Evolutionary conservation across 495 filamentous ascomycete species (phyloP).

Genomic region (Aspergillus bridgeri): DNA sequence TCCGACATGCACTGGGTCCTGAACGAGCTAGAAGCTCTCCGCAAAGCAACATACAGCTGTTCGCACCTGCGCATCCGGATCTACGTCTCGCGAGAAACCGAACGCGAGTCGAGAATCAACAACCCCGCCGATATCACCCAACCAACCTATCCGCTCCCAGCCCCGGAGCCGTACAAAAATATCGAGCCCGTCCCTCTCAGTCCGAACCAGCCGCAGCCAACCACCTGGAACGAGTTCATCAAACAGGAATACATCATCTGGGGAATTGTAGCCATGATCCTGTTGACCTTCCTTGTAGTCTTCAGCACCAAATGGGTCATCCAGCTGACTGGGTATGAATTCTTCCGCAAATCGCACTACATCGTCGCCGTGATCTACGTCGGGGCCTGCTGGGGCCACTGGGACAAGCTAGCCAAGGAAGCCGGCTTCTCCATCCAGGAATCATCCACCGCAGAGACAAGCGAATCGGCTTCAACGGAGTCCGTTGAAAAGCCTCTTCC

Average conservation of each 20-base stretch:
- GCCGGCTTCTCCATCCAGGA: background rate
- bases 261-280: conserved; percentile 60
- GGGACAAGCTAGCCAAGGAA: conserved; percentile 42
- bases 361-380: conserved; percentile 62
- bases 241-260: conserved; percentile 58
- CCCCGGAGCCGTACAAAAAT: background rate
- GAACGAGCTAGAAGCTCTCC: conserved; percentile 49
- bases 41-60: conserved; percentile 28
- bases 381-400: conserved; percentile 66
- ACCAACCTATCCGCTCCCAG: background rate
- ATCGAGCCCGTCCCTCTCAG: background rate
- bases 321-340: conserved; percentile 61
- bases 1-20: conserved; percentile 55
- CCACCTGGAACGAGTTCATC: conserved; percentile 47
- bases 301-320: conserved; percentile 54
- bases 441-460: background rate
- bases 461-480: background rate
- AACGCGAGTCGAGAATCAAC: background rate
- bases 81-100: conserved; percentile 52
- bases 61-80: conserved; percentile 46
- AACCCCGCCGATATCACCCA: background rate
- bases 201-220: conserved; percentile 54
- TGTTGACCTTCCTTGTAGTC: conserved; percentile 53
- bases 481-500: background rate
- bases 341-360: conserved; percentile 63